phyloP scores from a whole-genome alignment of 2,329 filamentous ascomycete species.

The Coniochaeta ligniaria region DNA sequence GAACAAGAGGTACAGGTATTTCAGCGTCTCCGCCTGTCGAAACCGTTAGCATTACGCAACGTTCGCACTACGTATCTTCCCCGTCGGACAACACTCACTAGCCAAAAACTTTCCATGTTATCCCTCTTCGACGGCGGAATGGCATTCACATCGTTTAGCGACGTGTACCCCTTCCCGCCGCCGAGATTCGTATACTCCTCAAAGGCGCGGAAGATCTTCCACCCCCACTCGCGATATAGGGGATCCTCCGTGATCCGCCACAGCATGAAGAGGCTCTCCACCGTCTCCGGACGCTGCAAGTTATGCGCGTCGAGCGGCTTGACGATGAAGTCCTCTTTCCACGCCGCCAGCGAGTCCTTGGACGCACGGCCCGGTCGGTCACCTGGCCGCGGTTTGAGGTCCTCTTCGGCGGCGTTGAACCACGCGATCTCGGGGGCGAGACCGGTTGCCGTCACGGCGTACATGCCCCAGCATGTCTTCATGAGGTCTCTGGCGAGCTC shows the following conservation, averaged over 20 bases:
- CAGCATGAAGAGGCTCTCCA: slow-evolving; percentile 6
- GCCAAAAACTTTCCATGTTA: slow-evolving; percentile 21
- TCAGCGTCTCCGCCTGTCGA: slow-evolving; percentile 14
- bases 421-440: slow-evolving; percentile 66
- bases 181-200: slow-evolving; percentile 10
- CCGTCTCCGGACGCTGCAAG: slow-evolving; percentile 30
- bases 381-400: slow-evolving; percentile 40
- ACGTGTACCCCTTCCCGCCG: slow-evolving; percentile 12
- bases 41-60: neutral
- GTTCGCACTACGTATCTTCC: neutral
- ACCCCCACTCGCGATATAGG: slow-evolving; percentile 4
- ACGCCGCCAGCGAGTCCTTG: slow-evolving; percentile 31
- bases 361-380: neutral
- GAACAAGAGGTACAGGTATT: slow-evolving; percentile 16
- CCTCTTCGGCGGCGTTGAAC: slow-evolving; percentile 49
- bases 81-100: slow-evolving; percentile 10
- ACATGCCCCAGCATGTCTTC: slow-evolving; percentile 73
- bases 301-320: slow-evolving; percentile 61
- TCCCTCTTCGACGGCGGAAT: slow-evolving; percentile 13
- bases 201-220: slow-evolving; percentile 5
- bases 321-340: slow-evolving; percentile 57
- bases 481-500: slow-evolving; percentile 60
- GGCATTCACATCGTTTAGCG: slow-evolving; percentile 14
- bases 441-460: slow-evolving; percentile 58
- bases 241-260: slow-evolving; percentile 5